Evolutionary conservation across 441 rosid species (phyloP).

Genomic region (Croton laevigatus): DNA sequence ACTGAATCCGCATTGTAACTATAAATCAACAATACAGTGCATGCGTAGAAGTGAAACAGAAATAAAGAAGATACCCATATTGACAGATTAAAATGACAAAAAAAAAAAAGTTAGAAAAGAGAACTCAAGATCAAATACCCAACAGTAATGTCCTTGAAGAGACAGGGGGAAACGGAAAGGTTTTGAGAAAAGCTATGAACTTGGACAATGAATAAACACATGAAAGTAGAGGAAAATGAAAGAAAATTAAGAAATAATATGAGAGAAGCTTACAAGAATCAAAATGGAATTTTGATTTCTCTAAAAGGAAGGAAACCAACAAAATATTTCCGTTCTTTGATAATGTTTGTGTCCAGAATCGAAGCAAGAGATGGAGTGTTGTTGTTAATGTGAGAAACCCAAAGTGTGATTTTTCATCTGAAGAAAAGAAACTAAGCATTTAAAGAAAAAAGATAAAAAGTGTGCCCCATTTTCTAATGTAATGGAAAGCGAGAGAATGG

Average conservation of each 20-base stretch:
- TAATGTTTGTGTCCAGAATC: constrained; percentile 17
- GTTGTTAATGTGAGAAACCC: neutral
- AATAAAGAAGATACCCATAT: constrained; percentile 5
- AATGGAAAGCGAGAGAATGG: neutral
- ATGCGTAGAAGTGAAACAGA: neutral
- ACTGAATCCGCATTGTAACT: neutral
- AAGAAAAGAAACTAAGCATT: neutral
- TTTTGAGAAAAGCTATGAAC: constrained; percentile 18
- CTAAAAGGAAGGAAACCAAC: constrained; percentile 37
- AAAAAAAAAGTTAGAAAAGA: neutral
- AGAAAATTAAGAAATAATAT: constrained; percentile 16
- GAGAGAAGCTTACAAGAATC: constrained; percentile 22
- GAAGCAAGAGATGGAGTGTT: constrained; percentile 50
- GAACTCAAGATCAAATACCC: constrained; percentile 10
- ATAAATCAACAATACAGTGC: neutral
- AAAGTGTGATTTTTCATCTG: neutral
- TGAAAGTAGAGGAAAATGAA: constrained; percentile 8
- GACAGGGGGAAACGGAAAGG: neutral
- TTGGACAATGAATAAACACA: constrained; percentile 7
- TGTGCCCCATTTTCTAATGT: neutral
- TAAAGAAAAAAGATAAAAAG: neutral
- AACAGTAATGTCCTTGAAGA: neutral
- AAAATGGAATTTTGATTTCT: constrained; percentile 32
- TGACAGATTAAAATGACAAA: neutral
- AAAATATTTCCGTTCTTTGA: constrained; percentile 17